These are phyloP conservation scores for Ophiobolus disseminans DNA, from an alignment of 2,329 filamentous ascomycete species.

Conservation along the genomic window DNA sequence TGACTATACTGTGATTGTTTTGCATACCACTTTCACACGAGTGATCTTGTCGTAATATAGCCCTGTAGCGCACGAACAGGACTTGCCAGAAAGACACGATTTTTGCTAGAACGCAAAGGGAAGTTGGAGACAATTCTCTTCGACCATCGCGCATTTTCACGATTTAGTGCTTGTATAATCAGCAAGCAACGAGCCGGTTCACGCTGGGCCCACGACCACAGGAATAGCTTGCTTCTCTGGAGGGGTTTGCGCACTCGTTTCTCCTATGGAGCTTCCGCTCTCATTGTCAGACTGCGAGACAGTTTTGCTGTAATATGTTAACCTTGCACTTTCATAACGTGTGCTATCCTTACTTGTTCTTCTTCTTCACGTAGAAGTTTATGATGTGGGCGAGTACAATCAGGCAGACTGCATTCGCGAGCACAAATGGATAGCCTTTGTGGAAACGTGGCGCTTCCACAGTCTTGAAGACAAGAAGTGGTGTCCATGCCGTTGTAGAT, in stretches of 20 bases:
- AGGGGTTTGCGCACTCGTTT: conserved; percentile 1
- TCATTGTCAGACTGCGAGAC: conserved; percentile 8
- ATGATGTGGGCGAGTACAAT: conserved; percentile 37
- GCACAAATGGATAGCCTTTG: conserved; percentile 54
- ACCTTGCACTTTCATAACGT: neutral
- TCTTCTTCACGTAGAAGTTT: conserved; percentile 17
- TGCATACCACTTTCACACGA: no score
- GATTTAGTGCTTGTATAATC: no score
- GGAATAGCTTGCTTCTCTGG: conserved; percentile 5
- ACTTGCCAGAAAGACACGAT: no score
- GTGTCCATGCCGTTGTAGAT: conserved; percentile 64
- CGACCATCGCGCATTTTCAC: no score
- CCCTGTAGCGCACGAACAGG: no score
- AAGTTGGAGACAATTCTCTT: no score
- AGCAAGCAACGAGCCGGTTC: no score
- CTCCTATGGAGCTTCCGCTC: conserved; percentile 12
- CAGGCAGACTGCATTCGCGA: conserved; percentile 49
- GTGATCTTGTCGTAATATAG: no score
- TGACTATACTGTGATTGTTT: no score
- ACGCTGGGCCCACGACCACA: conserved; percentile 3
- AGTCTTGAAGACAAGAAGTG: conserved; percentile 59
- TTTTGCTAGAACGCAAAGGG: no score
- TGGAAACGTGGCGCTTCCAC: conserved; percentile 53
- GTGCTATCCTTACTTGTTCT: conserved; percentile 8
- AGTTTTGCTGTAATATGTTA: conserved; percentile 2